Evolutionary conservation across 1,139 yeast genomes (phyloP).

Genomic region (Magnusiomyces suaveolens): DNA sequence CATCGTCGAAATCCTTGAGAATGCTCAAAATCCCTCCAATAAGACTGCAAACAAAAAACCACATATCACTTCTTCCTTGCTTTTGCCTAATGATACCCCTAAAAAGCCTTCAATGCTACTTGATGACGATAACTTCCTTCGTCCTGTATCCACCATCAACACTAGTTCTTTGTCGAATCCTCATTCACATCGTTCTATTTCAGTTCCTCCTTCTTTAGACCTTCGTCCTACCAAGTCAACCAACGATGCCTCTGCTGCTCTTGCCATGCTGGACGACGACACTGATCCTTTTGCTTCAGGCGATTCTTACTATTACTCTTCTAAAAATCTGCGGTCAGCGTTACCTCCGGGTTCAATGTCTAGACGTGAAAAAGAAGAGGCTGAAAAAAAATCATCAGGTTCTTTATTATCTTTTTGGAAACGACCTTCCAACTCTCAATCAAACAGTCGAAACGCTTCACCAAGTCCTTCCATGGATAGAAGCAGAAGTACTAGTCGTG

Average conservation of each 20-base stretch:
- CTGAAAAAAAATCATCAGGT: neutral
- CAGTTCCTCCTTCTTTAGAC: neutral
- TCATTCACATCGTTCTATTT: neutral
- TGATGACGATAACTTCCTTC: neutral
- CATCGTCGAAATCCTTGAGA: slow-evolving; percentile 33
- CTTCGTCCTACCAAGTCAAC: slow-evolving; percentile 7
- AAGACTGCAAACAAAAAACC: slow-evolving; percentile 9
- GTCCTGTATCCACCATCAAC: neutral
- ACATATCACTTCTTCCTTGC: slow-evolving; percentile 1
- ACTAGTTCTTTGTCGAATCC: neutral
- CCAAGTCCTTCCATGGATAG: neutral
- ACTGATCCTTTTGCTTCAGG: slow-evolving; percentile 13
- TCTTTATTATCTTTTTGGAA: slow-evolving; percentile 2
- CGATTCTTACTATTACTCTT: slow-evolving; percentile 12
- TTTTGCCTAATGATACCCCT: slow-evolving; percentile 3
- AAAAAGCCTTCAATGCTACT: slow-evolving; percentile 9
- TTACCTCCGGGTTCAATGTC: neutral
- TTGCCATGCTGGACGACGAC: slow-evolving; percentile 8
- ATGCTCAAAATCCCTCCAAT: slow-evolving; percentile 8
- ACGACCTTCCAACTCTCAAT: neutral
- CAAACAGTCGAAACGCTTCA: neutral
- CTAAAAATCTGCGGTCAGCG: slow-evolving; percentile 9
- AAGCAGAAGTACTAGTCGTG: slow-evolving; percentile 3
- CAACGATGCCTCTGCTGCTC: slow-evolving; percentile 5
- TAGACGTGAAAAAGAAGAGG: slow-evolving; percentile 2